Conservation (phyloP, 345 rosid species). For the Barbarea vulgaris region DNA sequence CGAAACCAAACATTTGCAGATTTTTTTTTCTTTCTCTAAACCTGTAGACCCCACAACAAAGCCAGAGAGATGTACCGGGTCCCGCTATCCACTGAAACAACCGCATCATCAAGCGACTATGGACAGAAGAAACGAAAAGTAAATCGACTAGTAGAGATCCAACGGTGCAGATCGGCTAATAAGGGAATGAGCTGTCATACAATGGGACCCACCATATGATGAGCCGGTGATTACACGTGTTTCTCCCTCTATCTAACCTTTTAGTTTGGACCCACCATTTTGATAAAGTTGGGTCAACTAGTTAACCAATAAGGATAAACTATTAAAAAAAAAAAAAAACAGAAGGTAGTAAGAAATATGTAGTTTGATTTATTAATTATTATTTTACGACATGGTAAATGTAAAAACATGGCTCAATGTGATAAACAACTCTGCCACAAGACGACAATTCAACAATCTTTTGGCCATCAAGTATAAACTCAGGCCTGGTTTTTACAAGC, state of each 20-base stretch:
- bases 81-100: constrained; percentile 33
- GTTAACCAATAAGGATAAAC: constrained; percentile 6
- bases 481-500: constrained; percentile 26
- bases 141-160: constrained; percentile 23
- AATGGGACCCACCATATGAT: constrained; percentile 16
- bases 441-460: not conserved
- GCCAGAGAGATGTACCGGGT: constrained; percentile 19
- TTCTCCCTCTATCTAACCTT: not conserved
- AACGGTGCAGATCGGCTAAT: constrained; percentile 23
- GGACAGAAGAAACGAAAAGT: not conserved
- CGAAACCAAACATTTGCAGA: constrained; percentile 11
- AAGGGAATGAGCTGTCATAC: not conserved
- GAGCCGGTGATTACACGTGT: constrained; percentile 34
- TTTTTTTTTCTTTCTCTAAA: not conserved
- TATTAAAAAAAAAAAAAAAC: too few species aligned
- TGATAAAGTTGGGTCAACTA: not conserved
- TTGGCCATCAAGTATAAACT: constrained; percentile 22
- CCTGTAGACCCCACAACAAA: not conserved
- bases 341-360: not conserved
- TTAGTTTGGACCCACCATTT: not conserved
- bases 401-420: constrained; percentile 4
- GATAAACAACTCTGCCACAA: not conserved
- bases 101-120: constrained; percentile 40
- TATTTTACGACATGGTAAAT: constrained; percentile 1
- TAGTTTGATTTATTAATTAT: not conserved